A percentile compares a stretch with the other conserved stretches of the same genome.
Evolutionary conservation across 257 asterid species (phyloP).

Genomic region (Ajuga chamaepitys): DNA sequence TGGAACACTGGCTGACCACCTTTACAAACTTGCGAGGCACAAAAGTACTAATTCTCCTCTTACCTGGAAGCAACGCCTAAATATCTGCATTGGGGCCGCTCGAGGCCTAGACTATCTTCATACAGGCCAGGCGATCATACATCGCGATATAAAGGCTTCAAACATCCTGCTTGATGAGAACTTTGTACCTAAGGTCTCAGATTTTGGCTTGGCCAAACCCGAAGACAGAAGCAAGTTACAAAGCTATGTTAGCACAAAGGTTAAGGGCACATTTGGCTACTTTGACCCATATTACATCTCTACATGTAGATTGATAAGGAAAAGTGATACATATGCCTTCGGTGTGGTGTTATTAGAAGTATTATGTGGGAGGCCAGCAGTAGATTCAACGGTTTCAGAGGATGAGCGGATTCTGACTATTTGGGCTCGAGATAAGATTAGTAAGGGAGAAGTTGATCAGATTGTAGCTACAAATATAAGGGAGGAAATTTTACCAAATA

Average conservation of each 20-base stretch:
- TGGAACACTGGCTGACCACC: no score
- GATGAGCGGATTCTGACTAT: slow-evolving; percentile 28
- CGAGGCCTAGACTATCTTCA: slow-evolving; percentile 48
- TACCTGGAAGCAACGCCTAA: slow-evolving; percentile 39
- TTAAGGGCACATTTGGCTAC: slow-evolving; percentile 46
- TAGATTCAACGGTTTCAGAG: slow-evolving; percentile 23
- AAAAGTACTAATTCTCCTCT: slow-evolving; percentile 8
- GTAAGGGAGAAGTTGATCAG: slow-evolving; percentile 35
- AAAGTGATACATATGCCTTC: slow-evolving; percentile 3
- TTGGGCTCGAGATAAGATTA: slow-evolving; percentile 39
- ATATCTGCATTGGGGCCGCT: slow-evolving; percentile 51
- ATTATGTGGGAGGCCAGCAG: slow-evolving; percentile 49
- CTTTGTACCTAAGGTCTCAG: slow-evolving; percentile 42
- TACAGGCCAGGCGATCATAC: slow-evolving; percentile 31
- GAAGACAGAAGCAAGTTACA: slow-evolving; percentile 22
- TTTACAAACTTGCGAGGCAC: slow-evolving; percentile 24
- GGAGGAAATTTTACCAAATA: slow-evolving; percentile 25
- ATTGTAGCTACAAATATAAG: slow-evolving; percentile 27
- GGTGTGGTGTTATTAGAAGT: slow-evolving; percentile 45
- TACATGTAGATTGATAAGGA: background rate
- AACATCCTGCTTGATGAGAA: slow-evolving; percentile 43
- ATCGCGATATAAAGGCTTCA: slow-evolving; percentile 45
- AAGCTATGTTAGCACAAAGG: no score
- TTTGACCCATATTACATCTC: background rate
- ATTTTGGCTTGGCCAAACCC: slow-evolving; percentile 50